Percentiles rank a stretch among this genome's conserved stretches.
These are phyloP conservation scores for Gossypium gossypioides DNA, from an alignment of 441 rosid genomes.

Conservation along the genomic window DNA sequence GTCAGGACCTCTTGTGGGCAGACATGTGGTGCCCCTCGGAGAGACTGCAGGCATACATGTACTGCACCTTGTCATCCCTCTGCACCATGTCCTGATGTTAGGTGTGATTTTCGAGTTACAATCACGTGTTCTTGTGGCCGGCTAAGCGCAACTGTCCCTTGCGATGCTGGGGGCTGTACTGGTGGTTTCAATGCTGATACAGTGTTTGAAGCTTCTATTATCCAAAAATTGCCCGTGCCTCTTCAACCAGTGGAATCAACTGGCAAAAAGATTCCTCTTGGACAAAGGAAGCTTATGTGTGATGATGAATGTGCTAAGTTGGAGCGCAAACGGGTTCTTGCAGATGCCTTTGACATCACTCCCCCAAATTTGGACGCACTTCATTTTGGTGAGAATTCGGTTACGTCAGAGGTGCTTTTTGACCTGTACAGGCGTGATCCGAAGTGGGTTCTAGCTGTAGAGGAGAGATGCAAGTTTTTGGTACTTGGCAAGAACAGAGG, in stretches of 20 bases:
- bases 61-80: constrained; percentile 73
- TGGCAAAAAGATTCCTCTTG: constrained; percentile 57
- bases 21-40: constrained; percentile 89
- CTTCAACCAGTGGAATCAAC: constrained; percentile 68
- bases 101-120: constrained; percentile 73
- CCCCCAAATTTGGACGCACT: constrained; percentile 73
- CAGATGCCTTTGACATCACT: constrained; percentile 86
- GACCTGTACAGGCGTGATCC: constrained; percentile 91
- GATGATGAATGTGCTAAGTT: constrained; percentile 83
- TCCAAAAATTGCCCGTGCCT: constrained; percentile 61
- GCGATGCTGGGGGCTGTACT: constrained; percentile 77
- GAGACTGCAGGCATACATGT: constrained; percentile 91
- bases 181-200: constrained; percentile 34
- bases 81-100: constrained; percentile 69
- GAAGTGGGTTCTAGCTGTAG: constrained; percentile 81
- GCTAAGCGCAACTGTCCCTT: constrained; percentile 63
- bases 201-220: constrained; percentile 57
- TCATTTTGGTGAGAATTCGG: constrained; percentile 81
- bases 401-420: constrained; percentile 54
- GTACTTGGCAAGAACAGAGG: constrained; percentile 81
- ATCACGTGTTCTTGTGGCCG: constrained; percentile 85
- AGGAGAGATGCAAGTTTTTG: constrained; percentile 89
- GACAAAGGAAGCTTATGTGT: constrained; percentile 84
- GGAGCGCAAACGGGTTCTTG: constrained; percentile 88
- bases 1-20: constrained; percentile 76